Conservation (phyloP, 1,284 basidiomycete genomes). For the Peniophora sp. region DNA sequence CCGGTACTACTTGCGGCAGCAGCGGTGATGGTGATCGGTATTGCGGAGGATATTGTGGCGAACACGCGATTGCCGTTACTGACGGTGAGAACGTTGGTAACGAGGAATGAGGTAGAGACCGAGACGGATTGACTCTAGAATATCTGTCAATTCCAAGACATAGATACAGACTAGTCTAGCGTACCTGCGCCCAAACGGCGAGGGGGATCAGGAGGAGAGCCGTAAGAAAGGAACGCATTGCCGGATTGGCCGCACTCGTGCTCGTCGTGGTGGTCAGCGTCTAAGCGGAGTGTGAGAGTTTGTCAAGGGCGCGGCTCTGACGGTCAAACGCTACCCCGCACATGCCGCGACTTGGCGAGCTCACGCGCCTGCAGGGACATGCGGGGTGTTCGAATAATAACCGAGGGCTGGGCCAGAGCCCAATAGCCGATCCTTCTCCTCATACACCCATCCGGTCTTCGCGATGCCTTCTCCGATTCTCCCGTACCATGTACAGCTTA, state of each 20-base stretch:
- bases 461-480: slow-evolving; percentile 30
- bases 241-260: slow-evolving; percentile 7
- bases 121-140: slow-evolving; percentile 11
- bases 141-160: slow-evolving; percentile 11
- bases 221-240: slow-evolving; percentile 19
- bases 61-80: slow-evolving; percentile 23
- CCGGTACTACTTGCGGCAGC: slow-evolving; percentile 11
- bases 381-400: neutral
- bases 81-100: slow-evolving; percentile 23
- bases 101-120: slow-evolving; percentile 19
- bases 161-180: slow-evolving; percentile 6
- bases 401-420: neutral
- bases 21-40: slow-evolving; percentile 35
- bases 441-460: slow-evolving; percentile 5
- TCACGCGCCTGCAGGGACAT: too few relatives aligned
- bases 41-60: slow-evolving; percentile 29
- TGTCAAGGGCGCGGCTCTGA: too few relatives aligned
- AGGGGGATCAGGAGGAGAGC: slow-evolving; percentile 22
- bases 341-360: too few relatives aligned
- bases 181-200: slow-evolving; percentile 26
- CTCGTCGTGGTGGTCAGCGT: slow-evolving; percentile 7
- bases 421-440: slow-evolving; percentile 2
- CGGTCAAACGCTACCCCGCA: too few relatives aligned
- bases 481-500: slow-evolving; percentile 31
- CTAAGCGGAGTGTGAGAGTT: neutral